Evolutionary conservation across 768 basidiomycete genomes (phyloP), one percentile per base, ranked within the genome.

Genomic region (Russula lepida): DNA sequence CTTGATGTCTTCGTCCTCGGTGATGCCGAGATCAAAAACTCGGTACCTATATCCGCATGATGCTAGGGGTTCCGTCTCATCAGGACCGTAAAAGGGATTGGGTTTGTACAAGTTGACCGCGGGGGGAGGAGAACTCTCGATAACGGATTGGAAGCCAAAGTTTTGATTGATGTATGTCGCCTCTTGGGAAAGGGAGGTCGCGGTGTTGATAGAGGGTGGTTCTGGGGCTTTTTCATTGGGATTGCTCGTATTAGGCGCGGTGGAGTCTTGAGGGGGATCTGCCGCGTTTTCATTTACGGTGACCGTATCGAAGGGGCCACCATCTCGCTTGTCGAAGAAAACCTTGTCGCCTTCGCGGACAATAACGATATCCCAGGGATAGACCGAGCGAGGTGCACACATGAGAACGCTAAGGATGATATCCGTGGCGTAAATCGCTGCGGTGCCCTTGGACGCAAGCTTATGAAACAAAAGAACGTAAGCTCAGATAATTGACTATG

Each of bases 111-210:
- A 83, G 62, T 92, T 85, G 44, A 89, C 77, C 7, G 87, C 77
- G 30, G 81, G 76, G 0, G 84, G 82, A 6, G 82, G 81, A 2
- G 78, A 68, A 32, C 73, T 81, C 72, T 95, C 92, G 57, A 83
- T 79, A 47, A 95, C 95, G 47, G 91, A 87, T 74, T 99, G 97
- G 82, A 95, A 97, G 27, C 89, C 86, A 69, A 98, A 99, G 74
- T 98, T 98, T 71, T 95, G 92, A 77, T 98, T 98, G 78, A 99
- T 92, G 75, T 95, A 98, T 28, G 95, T 98, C 6, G 97, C 97
- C 74, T 99, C 97, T 35, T 98, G 81, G 0, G 95, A 95, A 28
- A 99, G 79, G 0, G 92, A 93, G 5, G 91, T 91, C 1, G 94
- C 91, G 6, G 92, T 84, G 75, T 99, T 99, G 74, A 98, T 93